Evolutionary conservation across 192 early-diverging fungal genomes (phyloP), one percentile per base, ranked within the genome.

Genomic region (Lobosporangium transversale): DNA sequence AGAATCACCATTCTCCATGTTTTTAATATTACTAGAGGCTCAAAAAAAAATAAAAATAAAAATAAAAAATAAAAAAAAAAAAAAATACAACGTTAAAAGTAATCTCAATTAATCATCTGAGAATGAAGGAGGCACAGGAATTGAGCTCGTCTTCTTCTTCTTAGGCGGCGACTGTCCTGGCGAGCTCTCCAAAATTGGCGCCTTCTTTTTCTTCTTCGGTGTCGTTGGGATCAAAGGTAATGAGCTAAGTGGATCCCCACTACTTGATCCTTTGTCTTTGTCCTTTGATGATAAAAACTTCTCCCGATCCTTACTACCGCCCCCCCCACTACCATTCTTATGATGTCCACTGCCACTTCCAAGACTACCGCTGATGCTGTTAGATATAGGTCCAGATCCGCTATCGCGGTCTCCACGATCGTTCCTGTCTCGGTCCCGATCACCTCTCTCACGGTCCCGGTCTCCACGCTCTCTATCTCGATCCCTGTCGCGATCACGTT

Each of bases 141-240:
- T 24, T 30, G 52, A 54, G 33, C 62, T 37, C n/a, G 62, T 44
- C 52, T 64, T 64, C n/a, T 69, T 69, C 51, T 69, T 69, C 58
- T 69, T 69, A 21, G 57, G 53, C 11, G 66, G 66, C 1, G 66
- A 69, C 27, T 44, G 57, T 4, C 35, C 33, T 20, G 58, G 66
- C 2, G 66, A 60, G 9, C 27, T 43, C 6, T 66, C 63, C 36
- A 69, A 5, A 18, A 24, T 35, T 9, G 36, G 36, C 3, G 58
- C 27, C 14, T 50, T 58, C 51, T 69, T 69, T 31, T 69, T 69
- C 42, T 69, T 69, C 51, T 69, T 69, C 11, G 66, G 57, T 9
- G 66, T 69, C 15, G 58, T 53, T 11, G 58, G 66, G 37, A 45
- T 45, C 42, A 53, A 49, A 27, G 50, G 31, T 36, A 42, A 29